Percentiles rank a stretch among this genome's conserved stretches.
Conservation (phyloP, 192 early-diverging fungal species). For the Coemansia sp. region DNA sequence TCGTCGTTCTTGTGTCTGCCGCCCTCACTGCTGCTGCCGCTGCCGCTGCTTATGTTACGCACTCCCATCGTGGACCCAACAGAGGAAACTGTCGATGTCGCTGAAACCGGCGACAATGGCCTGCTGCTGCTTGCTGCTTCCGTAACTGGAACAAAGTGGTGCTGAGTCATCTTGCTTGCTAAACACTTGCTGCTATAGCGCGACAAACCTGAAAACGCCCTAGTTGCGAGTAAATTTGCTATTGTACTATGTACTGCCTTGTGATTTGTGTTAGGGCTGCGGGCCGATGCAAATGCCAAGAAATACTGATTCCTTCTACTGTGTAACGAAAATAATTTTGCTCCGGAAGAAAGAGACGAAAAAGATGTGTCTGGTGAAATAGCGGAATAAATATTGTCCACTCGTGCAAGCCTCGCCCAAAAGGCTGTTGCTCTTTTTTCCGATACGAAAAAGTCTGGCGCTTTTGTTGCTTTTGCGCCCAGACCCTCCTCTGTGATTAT, state of each 20-base stretch:
- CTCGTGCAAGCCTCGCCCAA: neutral
- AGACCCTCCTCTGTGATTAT: neutral
- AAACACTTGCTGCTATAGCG: neutral
- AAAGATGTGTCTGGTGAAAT: conserved; percentile 4
- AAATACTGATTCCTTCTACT: conserved; percentile 4
- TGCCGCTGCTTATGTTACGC: conserved; percentile 29
- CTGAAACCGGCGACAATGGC: conserved; percentile 18
- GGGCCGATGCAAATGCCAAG: neutral
- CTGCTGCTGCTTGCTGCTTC: conserved; percentile 2
- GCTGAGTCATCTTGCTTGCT: conserved; percentile 25
- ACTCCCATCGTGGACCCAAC: conserved; percentile 32
- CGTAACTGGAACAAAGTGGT: conserved; percentile 17
- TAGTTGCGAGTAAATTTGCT: neutral
- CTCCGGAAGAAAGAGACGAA: neutral
- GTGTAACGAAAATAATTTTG: neutral
- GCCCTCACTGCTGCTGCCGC: neutral
- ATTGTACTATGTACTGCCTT: neutral
- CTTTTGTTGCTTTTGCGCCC: neutral
- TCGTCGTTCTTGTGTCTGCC: conserved; percentile 9
- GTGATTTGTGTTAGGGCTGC: neutral
- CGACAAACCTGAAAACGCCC: conserved; percentile 1
- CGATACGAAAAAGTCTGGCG: neutral
- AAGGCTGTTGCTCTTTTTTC: neutral
- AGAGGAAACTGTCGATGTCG: conserved; percentile 32
- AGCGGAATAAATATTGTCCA: neutral